These are phyloP conservation scores for Wakefieldia striispora DNA, from an alignment of 768 basidiomycete genomes.

Conservation along the genomic window DNA sequence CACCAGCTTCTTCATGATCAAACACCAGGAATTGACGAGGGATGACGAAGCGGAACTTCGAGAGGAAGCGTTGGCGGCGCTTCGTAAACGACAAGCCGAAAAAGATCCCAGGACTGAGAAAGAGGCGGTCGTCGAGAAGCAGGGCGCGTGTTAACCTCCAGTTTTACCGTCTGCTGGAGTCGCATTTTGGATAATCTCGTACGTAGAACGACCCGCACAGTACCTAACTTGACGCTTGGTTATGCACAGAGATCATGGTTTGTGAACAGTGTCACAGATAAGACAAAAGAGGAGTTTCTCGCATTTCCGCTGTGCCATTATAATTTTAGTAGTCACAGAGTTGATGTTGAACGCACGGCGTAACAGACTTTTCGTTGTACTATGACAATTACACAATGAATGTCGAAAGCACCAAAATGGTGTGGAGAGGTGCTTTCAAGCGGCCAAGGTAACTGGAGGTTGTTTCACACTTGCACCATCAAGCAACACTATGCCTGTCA, in stretches of 20 bases:
- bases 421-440: too few species aligned
- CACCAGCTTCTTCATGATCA: slow-evolving; percentile 57
- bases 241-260: too few species aligned
- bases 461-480: too few species aligned
- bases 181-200: background rate
- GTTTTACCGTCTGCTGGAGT: background rate
- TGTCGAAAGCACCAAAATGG: too few species aligned
- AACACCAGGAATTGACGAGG: slow-evolving; percentile 56
- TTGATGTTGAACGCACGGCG: too few species aligned
- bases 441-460: too few species aligned
- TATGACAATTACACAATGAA: too few species aligned
- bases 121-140: background rate
- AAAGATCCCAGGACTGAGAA: background rate
- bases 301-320: too few species aligned
- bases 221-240: too few species aligned
- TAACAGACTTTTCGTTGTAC: too few species aligned
- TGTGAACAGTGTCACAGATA: background rate
- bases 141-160: background rate
- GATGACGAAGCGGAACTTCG: slow-evolving; percentile 54
- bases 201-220: background rate
- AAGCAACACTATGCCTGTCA: too few species aligned
- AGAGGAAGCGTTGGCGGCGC: slow-evolving; percentile 33
- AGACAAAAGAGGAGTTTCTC: background rate
- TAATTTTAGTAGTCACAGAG: too few species aligned
- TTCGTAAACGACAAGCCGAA: background rate